Conservation (phyloP, 2,329 filamentous ascomycete genomes). For the Ophiostoma pallidulum region DNA sequence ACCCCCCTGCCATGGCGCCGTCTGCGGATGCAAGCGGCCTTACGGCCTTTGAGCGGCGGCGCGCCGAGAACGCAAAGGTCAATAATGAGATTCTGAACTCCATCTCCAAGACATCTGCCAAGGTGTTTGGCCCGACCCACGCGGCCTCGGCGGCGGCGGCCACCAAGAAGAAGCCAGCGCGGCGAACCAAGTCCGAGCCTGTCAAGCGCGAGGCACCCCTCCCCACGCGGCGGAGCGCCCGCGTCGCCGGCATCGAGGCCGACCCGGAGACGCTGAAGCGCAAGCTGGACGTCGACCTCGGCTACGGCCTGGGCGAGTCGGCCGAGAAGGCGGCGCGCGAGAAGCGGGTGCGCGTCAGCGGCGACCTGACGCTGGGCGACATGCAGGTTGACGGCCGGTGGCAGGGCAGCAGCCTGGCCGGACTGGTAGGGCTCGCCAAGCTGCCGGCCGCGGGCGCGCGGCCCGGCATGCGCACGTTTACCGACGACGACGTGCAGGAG, state of each 20-base stretch:
- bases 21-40: slow-evolving; percentile 33
- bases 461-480: slow-evolving; percentile 77
- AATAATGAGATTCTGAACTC: slow-evolving; percentile 75
- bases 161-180: slow-evolving; percentile 24
- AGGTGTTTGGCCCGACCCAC: slow-evolving; percentile 28
- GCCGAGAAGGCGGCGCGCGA: slow-evolving; percentile 32
- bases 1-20: slow-evolving; percentile 2
- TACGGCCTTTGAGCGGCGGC: slow-evolving; percentile 78
- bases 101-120: slow-evolving; percentile 54
- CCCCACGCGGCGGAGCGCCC: slow-evolving; percentile 48
- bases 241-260: slow-evolving; percentile 45
- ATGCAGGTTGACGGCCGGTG: slow-evolving; percentile 74
- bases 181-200: slow-evolving; percentile 25
- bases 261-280: slow-evolving; percentile 39
- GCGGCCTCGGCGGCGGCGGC: slow-evolving; percentile 39
- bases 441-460: slow-evolving; percentile 57
- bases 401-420: slow-evolving; percentile 56
- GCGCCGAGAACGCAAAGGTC: slow-evolving; percentile 77
- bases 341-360: slow-evolving; percentile 47
- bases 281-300: slow-evolving; percentile 39
- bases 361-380: slow-evolving; percentile 61
- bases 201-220: slow-evolving; percentile 32
- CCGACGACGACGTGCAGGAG: slow-evolving; percentile 69
- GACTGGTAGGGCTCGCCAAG: slow-evolving; percentile 40
- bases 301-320: slow-evolving; percentile 18